Conservation (phyloP, 208 protist species). For the Acanthamoeba sp. region DNA sequence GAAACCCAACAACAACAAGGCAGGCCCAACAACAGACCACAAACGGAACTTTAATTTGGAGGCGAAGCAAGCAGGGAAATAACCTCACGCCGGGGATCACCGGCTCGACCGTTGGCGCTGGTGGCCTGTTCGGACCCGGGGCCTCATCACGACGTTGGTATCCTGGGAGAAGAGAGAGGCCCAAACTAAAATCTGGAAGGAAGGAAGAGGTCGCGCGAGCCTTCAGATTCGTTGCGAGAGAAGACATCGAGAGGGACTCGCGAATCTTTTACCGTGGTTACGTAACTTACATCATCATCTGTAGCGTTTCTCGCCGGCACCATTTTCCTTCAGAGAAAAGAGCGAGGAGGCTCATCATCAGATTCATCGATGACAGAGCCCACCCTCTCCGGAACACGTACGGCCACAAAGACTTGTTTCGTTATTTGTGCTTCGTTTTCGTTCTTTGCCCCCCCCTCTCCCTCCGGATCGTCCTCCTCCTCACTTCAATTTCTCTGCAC, state of each 20-base stretch:
- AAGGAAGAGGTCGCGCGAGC: not conserved
- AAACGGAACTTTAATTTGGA: not conserved
- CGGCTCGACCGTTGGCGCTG: not conserved
- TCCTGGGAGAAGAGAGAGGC: not conserved
- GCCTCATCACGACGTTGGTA: not conserved
- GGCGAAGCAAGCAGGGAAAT: not conserved
- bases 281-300: too few relatives aligned
- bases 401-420: not conserved
- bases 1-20: not conserved
- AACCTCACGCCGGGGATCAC: not conserved
- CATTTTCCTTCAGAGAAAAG: not conserved
- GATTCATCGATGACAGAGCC: not conserved
- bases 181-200: not conserved
- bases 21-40: not conserved
- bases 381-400: slow-evolving; percentile 13
- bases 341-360: not conserved
- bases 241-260: too few relatives aligned
- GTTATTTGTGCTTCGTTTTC: not conserved
- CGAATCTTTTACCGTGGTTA: too few relatives aligned
- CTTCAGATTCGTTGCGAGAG: too few relatives aligned
- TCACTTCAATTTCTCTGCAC: not conserved
- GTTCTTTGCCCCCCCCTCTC: not conserved
- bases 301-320: not conserved
- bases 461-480: not conserved
- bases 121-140: too few relatives aligned